phyloP scores from a whole-genome alignment of 2,329 filamentous ascomycete genomes.

The Metarhizium robertsii region DNA sequence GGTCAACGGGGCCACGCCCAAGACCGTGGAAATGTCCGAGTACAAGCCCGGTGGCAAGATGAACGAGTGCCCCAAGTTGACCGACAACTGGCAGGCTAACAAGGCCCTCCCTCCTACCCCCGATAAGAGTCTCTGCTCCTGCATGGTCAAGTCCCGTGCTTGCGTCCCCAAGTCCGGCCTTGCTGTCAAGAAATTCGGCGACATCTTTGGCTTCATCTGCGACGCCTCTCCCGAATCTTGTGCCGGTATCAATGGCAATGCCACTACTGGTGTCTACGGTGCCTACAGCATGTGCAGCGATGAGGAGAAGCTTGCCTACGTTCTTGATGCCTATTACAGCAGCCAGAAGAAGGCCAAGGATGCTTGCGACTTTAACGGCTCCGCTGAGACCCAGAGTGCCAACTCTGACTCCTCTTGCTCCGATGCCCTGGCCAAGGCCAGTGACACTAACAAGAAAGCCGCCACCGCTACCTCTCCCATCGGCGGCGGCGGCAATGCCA shows the following conservation, averaged over 20 bases:
- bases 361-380: conserved; percentile 64
- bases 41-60: conserved; percentile 71
- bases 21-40: conserved; percentile 50
- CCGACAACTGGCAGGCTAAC: conserved; percentile 53
- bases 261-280: conserved; percentile 60
- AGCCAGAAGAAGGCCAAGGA: conserved; percentile 39
- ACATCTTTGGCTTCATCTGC: conserved; percentile 69
- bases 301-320: conserved; percentile 62
- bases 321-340: conserved; percentile 64
- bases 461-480: conserved; percentile 6
- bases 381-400: conserved; percentile 45
- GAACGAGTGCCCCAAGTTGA: conserved; percentile 60
- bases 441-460: conserved; percentile 36
- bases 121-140: conserved; percentile 69
- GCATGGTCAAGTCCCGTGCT: conserved; percentile 67
- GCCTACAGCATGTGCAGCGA: conserved; percentile 69
- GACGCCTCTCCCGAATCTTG: conserved; percentile 48
- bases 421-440: conserved; percentile 51
- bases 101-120: conserved; percentile 70
- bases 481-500: conserved; percentile 1
- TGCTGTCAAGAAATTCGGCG: conserved; percentile 47
- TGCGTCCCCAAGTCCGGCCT: conserved; percentile 59
- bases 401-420: conserved; percentile 44
- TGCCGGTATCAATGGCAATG: conserved; percentile 58
- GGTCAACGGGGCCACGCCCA: conserved; percentile 59